Base-by-base conservation (phyloP, 441 rosid species). In the Manihot esculenta region DNA sequence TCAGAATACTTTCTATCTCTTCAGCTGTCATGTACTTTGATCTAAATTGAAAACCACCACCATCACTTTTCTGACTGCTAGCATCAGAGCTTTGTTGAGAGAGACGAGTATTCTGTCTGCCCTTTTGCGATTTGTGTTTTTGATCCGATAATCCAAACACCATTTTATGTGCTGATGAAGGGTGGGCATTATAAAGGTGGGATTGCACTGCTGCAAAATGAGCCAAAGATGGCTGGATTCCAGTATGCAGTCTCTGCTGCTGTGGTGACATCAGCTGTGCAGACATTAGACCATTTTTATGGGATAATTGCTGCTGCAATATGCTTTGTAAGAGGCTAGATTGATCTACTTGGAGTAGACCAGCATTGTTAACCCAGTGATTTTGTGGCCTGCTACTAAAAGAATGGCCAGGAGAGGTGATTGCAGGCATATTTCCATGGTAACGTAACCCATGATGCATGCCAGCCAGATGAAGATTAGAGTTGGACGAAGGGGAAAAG, bases 11-110 rank as follows among this genome's bases (percentile, higher is more conserved):
- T 85, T 92, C 99, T 2, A 94, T 90, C 80, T 94, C 99, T 73
- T 94, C 98, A 64, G 94, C 77, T 47, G 94, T 88, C 99, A 94
- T 94, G 79, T 92, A 77, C 84, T 94, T 94, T 68, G 99, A 94
- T 68, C 94, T 83, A 72, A 90, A 84, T 13, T 90, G 97, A 72
- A 84, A 69, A 71, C 82, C 77, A 20, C 89, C 89, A 53, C 84
- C 76, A 53, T 92, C 98, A 72, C 86, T 86, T 81, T 91, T 92
- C 86, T 87, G 96, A 80, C 91, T 87, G 73, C 85, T 70, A 53
- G 81, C 56, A 65, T 92, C 97, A 4, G 95, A 90, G 45, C 83
- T 78, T 75, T 94, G 96, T 10, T 85, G 94, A 44, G 95, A 89
- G 62, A 81, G 70, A 10, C 95, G 93, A 23, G 64, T 20, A 74